Conservation (phyloP, 345 rosid genomes). For the Leavenworthia alabamica region DNA sequence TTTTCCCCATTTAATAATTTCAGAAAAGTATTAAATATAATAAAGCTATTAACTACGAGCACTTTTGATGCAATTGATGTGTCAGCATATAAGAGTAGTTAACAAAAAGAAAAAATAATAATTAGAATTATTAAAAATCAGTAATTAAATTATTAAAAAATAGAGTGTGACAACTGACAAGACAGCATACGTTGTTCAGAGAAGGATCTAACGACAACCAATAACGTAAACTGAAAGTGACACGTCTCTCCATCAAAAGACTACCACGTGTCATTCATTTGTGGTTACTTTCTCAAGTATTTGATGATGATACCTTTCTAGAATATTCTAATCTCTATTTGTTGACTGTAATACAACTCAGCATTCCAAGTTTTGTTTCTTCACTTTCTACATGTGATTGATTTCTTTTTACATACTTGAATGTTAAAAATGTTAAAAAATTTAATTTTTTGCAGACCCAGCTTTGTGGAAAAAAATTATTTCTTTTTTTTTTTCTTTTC, state of each 20-base stretch:
- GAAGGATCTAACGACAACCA: not conserved
- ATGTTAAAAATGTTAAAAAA: no score
- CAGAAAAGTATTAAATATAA: no score
- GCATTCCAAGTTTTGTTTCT: not conserved
- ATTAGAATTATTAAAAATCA: not conserved
- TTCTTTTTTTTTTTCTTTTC: no score
- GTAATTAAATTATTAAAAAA: not conserved
- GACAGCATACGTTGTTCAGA: not conserved
- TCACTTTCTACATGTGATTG: not conserved
- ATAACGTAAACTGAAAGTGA: constrained; percentile 7
- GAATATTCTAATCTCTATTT: not conserved
- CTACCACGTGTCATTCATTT: not conserved
- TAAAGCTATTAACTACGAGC: no score
- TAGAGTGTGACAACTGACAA: not conserved
- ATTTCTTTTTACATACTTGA: no score
- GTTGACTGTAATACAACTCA: not conserved
- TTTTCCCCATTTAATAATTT: no score
- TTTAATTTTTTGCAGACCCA: no score
- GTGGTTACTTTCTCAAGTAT: not conserved
- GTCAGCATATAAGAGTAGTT: not conserved
- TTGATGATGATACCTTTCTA: not conserved
- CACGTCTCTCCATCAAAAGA: not conserved
- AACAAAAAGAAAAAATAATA: no score
- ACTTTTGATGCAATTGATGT: no score
- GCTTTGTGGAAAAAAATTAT: no score